Conservation (phyloP, 176 grass and related monocot genomes). For the Phoenix dactylifera region DNA sequence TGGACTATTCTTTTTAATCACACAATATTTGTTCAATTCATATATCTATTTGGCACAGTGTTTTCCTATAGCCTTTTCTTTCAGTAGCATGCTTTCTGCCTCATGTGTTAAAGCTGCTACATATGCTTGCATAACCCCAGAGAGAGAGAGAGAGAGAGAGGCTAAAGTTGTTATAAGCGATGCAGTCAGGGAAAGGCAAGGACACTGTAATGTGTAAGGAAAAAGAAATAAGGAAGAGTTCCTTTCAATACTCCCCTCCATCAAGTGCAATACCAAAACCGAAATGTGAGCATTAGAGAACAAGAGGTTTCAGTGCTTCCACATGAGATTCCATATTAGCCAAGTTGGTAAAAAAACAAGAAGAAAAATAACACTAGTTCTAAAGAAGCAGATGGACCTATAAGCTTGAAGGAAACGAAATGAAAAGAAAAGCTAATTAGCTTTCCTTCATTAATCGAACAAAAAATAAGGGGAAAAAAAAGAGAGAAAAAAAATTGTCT, state of each 20-base stretch:
- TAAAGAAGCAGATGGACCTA: no score
- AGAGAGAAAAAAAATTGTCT: background rate
- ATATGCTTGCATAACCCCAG: background rate
- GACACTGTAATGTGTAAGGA: no score
- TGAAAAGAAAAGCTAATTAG: no score
- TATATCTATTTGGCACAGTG: background rate
- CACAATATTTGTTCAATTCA: no score
- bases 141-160: background rate
- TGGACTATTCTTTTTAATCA: no score
- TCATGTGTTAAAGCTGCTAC: conserved; percentile 5
- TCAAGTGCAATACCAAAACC: conserved; percentile 4
- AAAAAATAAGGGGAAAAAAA: background rate
- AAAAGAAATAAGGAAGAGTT: no score
- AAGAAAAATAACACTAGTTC: background rate
- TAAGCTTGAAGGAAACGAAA: no score
- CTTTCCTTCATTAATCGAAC: no score
- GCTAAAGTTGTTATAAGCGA: no score
- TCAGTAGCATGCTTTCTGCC: background rate
- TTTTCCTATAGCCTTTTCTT: background rate
- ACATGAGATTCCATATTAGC: conserved; percentile 1
- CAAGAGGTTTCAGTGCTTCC: background rate
- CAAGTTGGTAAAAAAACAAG: background rate
- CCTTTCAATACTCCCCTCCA: background rate
- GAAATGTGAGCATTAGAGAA: background rate
- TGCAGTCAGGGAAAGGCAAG: no score